Percentiles rank a stretch among this genome's conserved stretches.
phyloP scores from a whole-genome alignment of 2,329 filamentous ascomycete genomes.

The Penicillium sp. region DNA sequence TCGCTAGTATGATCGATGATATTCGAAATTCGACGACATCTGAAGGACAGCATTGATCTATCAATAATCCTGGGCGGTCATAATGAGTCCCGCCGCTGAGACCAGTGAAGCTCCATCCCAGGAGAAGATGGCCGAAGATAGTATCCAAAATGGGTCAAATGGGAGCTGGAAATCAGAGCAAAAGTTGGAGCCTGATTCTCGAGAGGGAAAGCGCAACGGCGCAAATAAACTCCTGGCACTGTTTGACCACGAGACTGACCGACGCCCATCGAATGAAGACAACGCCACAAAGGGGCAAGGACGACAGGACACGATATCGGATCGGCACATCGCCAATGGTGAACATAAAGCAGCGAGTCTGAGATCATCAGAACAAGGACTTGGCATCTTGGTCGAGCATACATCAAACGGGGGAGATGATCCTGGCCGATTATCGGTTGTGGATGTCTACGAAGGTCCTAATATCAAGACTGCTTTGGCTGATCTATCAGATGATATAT shows the following conservation, averaged over 20 bases:
- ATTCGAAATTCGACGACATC: not conserved
- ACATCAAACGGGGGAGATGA: conserved; percentile 10
- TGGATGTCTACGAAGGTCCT: conserved; percentile 33
- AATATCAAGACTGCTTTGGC: conserved; percentile 25
- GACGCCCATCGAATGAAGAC: not conserved
- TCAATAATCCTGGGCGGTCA: not conserved
- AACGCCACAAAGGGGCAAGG: not conserved
- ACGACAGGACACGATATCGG: not conserved
- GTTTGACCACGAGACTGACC: conserved; percentile 1
- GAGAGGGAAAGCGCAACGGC: not conserved
- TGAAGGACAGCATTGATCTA: not conserved
- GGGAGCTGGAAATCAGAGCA: not conserved
- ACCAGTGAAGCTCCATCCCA: conserved; percentile 1
- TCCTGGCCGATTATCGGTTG: conserved; percentile 24
- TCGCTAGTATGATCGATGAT: not conserved
- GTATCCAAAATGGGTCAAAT: not conserved
- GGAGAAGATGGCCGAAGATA: conserved; percentile 7
- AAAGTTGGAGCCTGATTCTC: not conserved
- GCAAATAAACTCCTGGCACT: not conserved
- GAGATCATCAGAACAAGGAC: conserved; percentile 16
- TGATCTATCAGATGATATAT: conserved; percentile 25
- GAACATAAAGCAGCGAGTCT: not conserved
- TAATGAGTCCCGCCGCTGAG: conserved; percentile 8
- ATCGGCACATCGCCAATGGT: not conserved
- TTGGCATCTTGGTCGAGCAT: conserved; percentile 22